Evolutionary conservation across 495 filamentous ascomycete genomes (phyloP).

Genomic region (Zalerion maritima): DNA sequence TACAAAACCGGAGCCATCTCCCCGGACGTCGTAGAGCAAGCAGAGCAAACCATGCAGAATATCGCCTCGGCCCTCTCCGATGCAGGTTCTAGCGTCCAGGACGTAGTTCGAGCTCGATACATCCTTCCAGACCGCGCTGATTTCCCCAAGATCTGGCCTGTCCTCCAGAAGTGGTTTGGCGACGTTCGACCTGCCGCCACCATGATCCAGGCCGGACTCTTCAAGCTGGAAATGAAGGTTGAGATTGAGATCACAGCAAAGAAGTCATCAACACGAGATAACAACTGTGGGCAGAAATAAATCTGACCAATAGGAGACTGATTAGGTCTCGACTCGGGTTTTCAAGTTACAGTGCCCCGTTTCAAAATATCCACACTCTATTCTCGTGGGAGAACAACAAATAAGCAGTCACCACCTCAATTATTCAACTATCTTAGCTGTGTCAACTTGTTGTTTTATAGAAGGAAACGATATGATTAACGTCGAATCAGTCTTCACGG

Average conservation of each 20-base stretch:
- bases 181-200: conserved; percentile 24
- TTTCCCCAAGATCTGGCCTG: conserved; percentile 19
- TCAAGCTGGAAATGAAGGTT: conserved; percentile 27
- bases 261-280: too few relatives aligned
- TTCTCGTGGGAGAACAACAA: too few relatives aligned
- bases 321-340: too few relatives aligned
- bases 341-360: too few relatives aligned
- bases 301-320: too few relatives aligned
- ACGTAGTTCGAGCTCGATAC: conserved; percentile 25
- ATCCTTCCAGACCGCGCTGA: conserved; percentile 20
- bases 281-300: too few relatives aligned
- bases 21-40: conserved; percentile 17
- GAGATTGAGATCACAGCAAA: conserved; percentile 27
- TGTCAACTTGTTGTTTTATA: too few relatives aligned
- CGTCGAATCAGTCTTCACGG: too few relatives aligned
- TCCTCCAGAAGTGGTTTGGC: conserved; percentile 21
- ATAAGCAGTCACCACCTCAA: too few relatives aligned
- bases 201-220: conserved; percentile 24
- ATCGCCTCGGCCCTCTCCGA: conserved; percentile 17
- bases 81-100: conserved; percentile 14
- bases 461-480: too few relatives aligned
- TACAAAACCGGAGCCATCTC: conserved; percentile 19
- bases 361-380: too few relatives aligned
- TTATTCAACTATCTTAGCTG: too few relatives aligned
- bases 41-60: conserved; percentile 21